phyloP scores from a whole-genome alignment of 352 stramenopile genomes.

The Globisporangium irregulare region DNA sequence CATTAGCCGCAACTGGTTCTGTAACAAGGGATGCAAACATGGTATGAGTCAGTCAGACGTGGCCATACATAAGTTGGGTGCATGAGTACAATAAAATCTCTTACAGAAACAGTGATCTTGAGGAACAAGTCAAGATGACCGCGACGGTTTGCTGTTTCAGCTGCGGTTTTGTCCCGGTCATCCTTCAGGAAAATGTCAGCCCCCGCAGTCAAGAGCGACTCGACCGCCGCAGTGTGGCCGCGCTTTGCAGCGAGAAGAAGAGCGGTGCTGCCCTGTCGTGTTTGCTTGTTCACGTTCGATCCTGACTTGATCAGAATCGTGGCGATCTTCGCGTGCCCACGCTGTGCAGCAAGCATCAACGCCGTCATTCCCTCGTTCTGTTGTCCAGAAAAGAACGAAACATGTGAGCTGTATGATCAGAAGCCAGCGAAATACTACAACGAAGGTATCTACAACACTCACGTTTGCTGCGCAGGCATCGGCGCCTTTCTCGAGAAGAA shows the following conservation, averaged over 20 bases:
- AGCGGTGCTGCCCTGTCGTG: constrained; percentile 82
- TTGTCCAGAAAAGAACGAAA: too few species aligned
- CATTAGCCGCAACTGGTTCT: constrained; percentile 84
- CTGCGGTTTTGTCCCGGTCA: constrained; percentile 83
- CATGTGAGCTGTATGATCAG: background rate
- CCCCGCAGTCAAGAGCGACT: constrained; percentile 72
- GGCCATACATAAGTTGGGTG: background rate
- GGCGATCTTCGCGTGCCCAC: constrained; percentile 76
- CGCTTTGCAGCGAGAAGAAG: constrained; percentile 80
- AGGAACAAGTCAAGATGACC: constrained; percentile 82
- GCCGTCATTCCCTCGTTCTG: constrained; percentile 88
- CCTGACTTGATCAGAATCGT: constrained; percentile 79
- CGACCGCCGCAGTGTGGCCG: constrained; percentile 73
- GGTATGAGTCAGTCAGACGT: constrained; percentile 2
- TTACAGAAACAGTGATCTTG: constrained; percentile 78
- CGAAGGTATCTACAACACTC: constrained; percentile 5
- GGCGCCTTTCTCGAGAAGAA: constrained; percentile 66
- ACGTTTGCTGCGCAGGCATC: constrained; percentile 74
- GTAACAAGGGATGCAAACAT: constrained; percentile 6
- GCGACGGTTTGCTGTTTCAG: constrained; percentile 75
- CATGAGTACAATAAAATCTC: constrained; percentile 3
- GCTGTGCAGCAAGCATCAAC: constrained; percentile 82
- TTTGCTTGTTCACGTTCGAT: constrained; percentile 88
- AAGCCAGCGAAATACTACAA: background rate
- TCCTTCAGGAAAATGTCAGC: constrained; percentile 88